phyloP scores from a whole-genome alignment of 192 early-diverging fungal species.

The Backusella sp. region DNA sequence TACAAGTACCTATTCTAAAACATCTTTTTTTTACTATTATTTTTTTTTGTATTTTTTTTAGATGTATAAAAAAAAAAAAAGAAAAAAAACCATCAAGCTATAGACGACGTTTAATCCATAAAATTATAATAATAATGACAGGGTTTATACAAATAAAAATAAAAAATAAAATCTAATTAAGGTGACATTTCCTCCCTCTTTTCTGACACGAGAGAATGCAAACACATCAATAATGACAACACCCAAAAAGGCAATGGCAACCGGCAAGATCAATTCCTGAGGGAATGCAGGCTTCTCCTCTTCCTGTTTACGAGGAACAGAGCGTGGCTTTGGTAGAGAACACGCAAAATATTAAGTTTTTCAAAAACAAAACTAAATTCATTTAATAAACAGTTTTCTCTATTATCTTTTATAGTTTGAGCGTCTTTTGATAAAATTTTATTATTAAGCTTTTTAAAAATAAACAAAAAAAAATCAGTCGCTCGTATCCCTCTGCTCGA shows the following conservation, averaged over 20 bases:
- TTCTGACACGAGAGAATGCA: constrained; percentile 23
- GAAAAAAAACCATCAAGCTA: no score
- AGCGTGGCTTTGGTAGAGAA: neutral
- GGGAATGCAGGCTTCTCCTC: neutral
- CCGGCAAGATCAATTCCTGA: constrained; percentile 51
- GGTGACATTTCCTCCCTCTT: neutral
- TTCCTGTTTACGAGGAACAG: neutral
- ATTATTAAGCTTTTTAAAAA: no score
- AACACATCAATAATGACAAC: constrained; percentile 56
- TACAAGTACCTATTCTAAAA: no score
- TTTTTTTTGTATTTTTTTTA: neutral
- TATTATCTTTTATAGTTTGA: no score
- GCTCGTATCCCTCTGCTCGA: no score
- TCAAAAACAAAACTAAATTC: no score
- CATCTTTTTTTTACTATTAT: neutral
- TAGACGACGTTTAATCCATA: neutral
- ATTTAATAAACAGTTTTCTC: no score
- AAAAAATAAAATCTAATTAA: neutral
- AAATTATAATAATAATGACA: neutral
- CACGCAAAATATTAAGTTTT: no score
- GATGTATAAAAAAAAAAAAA: no score
- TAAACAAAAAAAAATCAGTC: no score
- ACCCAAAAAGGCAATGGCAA: constrained; percentile 49
- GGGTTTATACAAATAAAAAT: neutral
- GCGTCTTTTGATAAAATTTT: no score